These are phyloP conservation scores for Penicillium cinerascens DNA, from an alignment of 495 filamentous ascomycete species.

Conservation along the genomic window DNA sequence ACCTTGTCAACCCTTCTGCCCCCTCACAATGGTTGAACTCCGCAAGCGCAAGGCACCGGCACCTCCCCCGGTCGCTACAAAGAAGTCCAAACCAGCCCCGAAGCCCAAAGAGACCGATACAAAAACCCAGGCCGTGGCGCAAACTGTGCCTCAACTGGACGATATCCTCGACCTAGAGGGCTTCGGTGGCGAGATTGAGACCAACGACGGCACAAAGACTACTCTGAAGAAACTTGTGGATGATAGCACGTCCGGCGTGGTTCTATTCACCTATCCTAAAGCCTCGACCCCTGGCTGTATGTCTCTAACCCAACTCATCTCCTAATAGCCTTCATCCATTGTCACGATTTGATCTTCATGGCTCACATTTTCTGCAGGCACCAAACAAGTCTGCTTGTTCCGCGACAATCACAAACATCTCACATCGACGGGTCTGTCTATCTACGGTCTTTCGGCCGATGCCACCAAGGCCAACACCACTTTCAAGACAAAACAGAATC, in stretches of 20 bases:
- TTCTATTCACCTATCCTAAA: conserved; percentile 93
- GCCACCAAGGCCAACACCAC: conserved; percentile 83
- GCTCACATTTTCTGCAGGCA: conserved; percentile 54
- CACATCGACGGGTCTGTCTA: conserved; percentile 72
- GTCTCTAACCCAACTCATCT: conserved; percentile 26
- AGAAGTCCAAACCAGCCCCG: conserved; percentile 48
- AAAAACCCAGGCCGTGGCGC: conserved; percentile 18
- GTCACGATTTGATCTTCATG: background rate
- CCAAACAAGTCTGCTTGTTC: conserved; percentile 88
- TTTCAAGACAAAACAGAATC: conserved; percentile 82
- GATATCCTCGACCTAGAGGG: conserved; percentile 60
- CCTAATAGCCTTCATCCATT: background rate
- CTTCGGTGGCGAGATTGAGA: conserved; percentile 83
- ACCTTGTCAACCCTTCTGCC: background rate
- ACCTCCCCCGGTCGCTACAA: conserved; percentile 52
- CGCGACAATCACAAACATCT: conserved; percentile 75
- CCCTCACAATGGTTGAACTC: conserved; percentile 55
- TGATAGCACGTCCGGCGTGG: conserved; percentile 78
- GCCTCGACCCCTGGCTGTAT: conserved; percentile 94
- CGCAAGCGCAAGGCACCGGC: conserved; percentile 70
- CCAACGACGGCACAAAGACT: conserved; percentile 73
- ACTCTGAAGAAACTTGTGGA: conserved; percentile 75
- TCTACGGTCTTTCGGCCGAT: conserved; percentile 88
- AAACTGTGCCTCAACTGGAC: conserved; percentile 38
- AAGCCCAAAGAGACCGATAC: conserved; percentile 41